A percentile compares a stretch with the other conserved stretches of the same genome.
Evolutionary conservation across 768 basidiomycete species (phyloP).

Genomic region (Roridomyces roridus): DNA sequence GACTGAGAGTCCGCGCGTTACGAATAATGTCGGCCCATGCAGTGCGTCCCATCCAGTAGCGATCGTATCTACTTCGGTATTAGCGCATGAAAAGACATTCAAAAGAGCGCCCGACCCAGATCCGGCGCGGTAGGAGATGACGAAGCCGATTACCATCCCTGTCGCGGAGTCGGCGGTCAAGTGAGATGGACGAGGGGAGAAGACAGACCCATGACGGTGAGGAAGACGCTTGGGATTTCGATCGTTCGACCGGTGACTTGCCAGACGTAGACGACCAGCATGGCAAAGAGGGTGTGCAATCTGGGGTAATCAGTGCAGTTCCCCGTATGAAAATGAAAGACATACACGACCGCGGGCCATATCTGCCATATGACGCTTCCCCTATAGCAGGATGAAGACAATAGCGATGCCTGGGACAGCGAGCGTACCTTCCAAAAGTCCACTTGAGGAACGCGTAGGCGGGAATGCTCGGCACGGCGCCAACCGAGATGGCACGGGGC

Average conservation of each 20-base stretch:
- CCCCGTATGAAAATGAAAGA: too few relatives aligned
- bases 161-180: not conserved
- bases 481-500: not conserved
- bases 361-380: constrained; percentile 64
- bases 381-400: not conserved
- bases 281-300: constrained; percentile 62
- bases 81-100: not conserved
- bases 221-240: constrained; percentile 47
- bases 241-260: not conserved
- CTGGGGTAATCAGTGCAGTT: too few relatives aligned
- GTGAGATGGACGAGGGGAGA: not conserved
- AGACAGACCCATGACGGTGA: constrained; percentile 59
- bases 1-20: constrained; percentile 53
- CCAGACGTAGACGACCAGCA: not conserved
- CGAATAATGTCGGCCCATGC: constrained; percentile 64
- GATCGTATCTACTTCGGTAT: constrained; percentile 52
- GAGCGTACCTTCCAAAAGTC: constrained; percentile 23
- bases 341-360: constrained; percentile 63
- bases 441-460: constrained; percentile 23
- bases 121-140: constrained; percentile 71
- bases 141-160: constrained; percentile 64
- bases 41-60: constrained; percentile 64
- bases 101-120: constrained; percentile 19
- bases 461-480: constrained; percentile 14
- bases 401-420: not conserved